These are phyloP conservation scores for Backusella mclennaniae DNA, from an alignment of 192 early-diverging fungal species.

Conservation along the genomic window DNA sequence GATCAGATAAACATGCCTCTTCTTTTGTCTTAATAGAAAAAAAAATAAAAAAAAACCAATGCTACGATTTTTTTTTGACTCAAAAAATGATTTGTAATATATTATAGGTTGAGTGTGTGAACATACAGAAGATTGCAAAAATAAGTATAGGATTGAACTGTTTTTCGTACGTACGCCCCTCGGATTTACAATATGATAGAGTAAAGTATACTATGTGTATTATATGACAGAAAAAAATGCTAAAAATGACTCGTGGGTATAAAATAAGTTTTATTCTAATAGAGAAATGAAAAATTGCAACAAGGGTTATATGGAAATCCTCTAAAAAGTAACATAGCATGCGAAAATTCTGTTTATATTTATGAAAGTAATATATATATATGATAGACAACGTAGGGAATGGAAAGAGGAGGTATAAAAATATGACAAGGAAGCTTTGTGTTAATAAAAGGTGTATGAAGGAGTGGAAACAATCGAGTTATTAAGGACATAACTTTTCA, in stretches of 20 bases:
- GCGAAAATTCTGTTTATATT: not conserved
- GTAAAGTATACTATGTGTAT: not conserved
- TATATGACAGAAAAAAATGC: not conserved
- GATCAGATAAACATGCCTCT: not conserved
- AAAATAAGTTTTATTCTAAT: not conserved
- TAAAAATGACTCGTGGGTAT: not conserved
- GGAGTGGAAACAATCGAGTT: not conserved
- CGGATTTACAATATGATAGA: not conserved
- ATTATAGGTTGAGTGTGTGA: not conserved
- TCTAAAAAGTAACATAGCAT: not conserved
- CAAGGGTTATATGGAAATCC: not conserved
- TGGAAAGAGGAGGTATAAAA: not conserved
- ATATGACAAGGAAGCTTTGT: not conserved
- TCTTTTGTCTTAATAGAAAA: not conserved
- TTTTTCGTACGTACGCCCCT: not conserved
- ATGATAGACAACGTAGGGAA: not conserved
- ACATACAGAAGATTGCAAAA: not conserved
- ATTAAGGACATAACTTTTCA: not conserved
- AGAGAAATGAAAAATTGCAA: not conserved
- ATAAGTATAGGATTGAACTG: not conserved
- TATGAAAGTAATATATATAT: not conserved
- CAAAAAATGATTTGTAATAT: not conserved
- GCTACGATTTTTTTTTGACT: not conserved
- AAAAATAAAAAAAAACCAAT: not conserved
- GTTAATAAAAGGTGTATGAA: not conserved